Evolutionary conservation across 768 basidiomycete species (phyloP), one percentile per base, ranked within the genome.

Genomic region (Galerina marginata): DNA sequence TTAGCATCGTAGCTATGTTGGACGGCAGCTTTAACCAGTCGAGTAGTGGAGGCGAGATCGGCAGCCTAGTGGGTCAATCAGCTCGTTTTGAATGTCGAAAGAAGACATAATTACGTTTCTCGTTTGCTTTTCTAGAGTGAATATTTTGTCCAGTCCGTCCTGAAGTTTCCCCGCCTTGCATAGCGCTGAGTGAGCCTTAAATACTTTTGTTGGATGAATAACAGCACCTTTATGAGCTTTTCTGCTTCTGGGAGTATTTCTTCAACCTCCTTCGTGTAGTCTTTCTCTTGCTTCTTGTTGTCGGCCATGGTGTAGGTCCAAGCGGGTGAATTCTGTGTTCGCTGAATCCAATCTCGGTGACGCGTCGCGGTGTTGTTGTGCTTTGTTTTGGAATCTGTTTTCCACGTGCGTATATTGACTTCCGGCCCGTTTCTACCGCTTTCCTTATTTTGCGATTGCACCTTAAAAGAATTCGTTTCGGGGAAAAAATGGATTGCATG

Each of bases 91-190:
- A 39, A 2, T 6, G 14, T 33, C 11, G 25, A 9, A 39, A 15
- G 14, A 26, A 14, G 12, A 46, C 29, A 20, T 1, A 15, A 44
- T 45, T 54, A 93, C 97, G 79, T 98, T 99, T 81, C 97, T 84
- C 2, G 96, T 91, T 74, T 97, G 96, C 77, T 99, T 99, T 79
- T 99, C 97, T 5, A 99, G 81, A 1, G 79, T 76, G 58, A 95
- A 82, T 58, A 99, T 86, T 78, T 92, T 94, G 76, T 99, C 96
- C 36, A 98, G 78, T 23, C 90, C 93, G 33, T 93, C 91, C 71
- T 93, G 87, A 48, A 95, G 81, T 74, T 88, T 89, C 25, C 91
- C 93, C 60, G 87, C 79, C 95, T 96, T 71, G 15, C 29, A 58
- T 61, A 55, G 54, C 39, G 64, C 54, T 56, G 53, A 61, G 59